Percentiles rank a stretch among this genome's conserved stretches.
Evolutionary conservation across 169 alveolate genomes (phyloP).

Genomic region (Perkinsus chesapeaki): DNA sequence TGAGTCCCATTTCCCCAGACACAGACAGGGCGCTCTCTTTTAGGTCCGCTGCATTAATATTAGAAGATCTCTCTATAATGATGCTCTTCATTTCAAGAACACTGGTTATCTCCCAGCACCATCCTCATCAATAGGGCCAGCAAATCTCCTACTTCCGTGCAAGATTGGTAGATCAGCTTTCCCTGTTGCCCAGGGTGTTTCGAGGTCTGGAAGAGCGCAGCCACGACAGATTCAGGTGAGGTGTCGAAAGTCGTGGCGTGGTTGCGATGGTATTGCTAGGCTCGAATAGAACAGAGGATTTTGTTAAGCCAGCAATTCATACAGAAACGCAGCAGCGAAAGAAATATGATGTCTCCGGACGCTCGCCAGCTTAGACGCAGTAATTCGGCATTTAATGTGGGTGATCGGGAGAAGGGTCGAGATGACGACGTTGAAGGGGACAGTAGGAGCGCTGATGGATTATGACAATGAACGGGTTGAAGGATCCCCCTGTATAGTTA

Average conservation of each 20-base stretch:
- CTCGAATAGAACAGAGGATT: neutral
- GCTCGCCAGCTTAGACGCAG: neutral
- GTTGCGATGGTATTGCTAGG: neutral
- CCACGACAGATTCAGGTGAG: too few relatives aligned
- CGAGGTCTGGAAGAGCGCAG: too few relatives aligned
- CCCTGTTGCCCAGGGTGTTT: too few relatives aligned
- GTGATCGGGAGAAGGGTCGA: neutral
- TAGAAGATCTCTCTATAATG: neutral
- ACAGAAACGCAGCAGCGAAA: neutral
- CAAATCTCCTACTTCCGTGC: neutral
- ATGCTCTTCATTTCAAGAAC: neutral
- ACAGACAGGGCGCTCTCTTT: neutral
- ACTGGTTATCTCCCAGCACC: neutral
- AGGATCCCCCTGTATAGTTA: too few relatives aligned
- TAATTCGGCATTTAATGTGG: neutral
- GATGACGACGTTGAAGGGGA: neutral
- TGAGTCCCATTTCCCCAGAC: too few relatives aligned
- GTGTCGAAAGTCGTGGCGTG: too few relatives aligned
- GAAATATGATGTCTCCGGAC: neutral
- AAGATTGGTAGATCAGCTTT: too few relatives aligned
- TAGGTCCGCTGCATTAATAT: neutral
- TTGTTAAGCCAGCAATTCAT: neutral
- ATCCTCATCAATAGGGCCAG: neutral
- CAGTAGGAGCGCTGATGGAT: neutral
- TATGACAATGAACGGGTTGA: neutral